Base-by-base conservation (phyloP, 2,329 filamentous ascomycete species). In the Paracamarosporium sp. region DNA sequence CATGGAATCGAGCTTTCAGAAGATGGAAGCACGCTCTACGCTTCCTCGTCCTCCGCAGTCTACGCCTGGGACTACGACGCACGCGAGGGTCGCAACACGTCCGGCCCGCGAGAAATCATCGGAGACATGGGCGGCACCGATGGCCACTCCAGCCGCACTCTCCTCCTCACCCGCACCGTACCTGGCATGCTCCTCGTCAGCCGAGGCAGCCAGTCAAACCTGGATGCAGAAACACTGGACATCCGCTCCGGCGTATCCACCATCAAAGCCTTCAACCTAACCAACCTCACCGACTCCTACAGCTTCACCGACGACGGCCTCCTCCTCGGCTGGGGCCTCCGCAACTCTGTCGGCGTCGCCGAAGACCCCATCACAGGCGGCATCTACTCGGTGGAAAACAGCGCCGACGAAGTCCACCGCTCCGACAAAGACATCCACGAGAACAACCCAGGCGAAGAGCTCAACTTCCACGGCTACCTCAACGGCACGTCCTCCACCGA, bases 371-470 rank as follows among this genome's bases (percentile, higher is more conserved):
- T 67, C 17, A 80, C 74, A 24, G 82, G 82, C 27, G 80, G 78
- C 56, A 81, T 85, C 35, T 85, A 78, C 65, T 77, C 76, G 17
- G 88, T 92, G 7, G 90, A 92, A 74, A 92, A 92, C 74, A 88
- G 85, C 1, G 86, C 86, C 8, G 89, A 92, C 72, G 75, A 89
- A 35, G 80, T 91, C 15, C 75, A 76, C 13, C 82, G 89, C 30
- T 75, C 82, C 46, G 84, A 83, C 9, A 63, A 80, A n/a, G 86
- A 90, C 59, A 83, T 91, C 43, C 86, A 90, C 63, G 73, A 85
- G 58, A 81, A 90, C 66, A 92, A 92, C 67, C 90, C 90, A 0
- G 90, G 83, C 15, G 90, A 92, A 69, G 88, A 92, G 74, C 76
- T 93, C 72, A 92, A 92, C 74, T 91, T 86, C 71, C 85, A 90